These are phyloP conservation scores for Candida rishiriensis DNA, from an alignment of 805 yeast species.

Conservation along the genomic window DNA sequence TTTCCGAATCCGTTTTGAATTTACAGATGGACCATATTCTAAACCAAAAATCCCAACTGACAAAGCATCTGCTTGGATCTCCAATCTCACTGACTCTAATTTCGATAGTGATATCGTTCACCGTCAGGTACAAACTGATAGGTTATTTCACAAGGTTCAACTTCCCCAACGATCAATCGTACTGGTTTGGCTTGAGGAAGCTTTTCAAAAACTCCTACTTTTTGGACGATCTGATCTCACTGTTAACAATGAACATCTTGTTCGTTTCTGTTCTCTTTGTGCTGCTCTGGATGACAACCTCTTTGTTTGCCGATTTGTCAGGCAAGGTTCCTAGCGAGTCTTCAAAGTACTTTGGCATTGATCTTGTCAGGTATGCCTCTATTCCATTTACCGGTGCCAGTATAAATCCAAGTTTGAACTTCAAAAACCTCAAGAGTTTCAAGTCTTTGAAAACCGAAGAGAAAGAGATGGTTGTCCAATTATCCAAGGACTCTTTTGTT, in stretches of 20 bases:
- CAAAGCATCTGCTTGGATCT: conserved; percentile 42
- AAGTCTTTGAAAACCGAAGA: conserved; percentile 16
- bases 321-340: conserved; percentile 34
- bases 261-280: conserved; percentile 37
- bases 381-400: not conserved
- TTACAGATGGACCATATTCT: conserved; percentile 59
- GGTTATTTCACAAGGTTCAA: conserved; percentile 21
- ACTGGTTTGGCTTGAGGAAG: conserved; percentile 7
- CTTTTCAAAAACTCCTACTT: conserved; percentile 20
- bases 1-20: conserved; percentile 55
- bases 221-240: conserved; percentile 26
- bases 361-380: conserved; percentile 43
- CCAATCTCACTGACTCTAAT: conserved; percentile 34
- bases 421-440: too few relatives aligned
- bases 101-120: conserved; percentile 17
- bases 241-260: conserved; percentile 37
- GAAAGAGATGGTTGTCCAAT: conserved; percentile 13
- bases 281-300: conserved; percentile 38
- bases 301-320: conserved; percentile 41
- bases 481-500: conserved; percentile 46
- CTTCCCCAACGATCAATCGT: conserved; percentile 13
- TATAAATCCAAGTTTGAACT: too few relatives aligned
- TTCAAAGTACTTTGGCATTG: conserved; percentile 43
- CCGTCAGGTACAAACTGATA: conserved; percentile 15
- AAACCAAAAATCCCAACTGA: conserved; percentile 43